These are phyloP conservation scores for Chaetomidium leptoderma DNA, from an alignment of 495 filamentous ascomycete genomes.

Conservation along the genomic window DNA sequence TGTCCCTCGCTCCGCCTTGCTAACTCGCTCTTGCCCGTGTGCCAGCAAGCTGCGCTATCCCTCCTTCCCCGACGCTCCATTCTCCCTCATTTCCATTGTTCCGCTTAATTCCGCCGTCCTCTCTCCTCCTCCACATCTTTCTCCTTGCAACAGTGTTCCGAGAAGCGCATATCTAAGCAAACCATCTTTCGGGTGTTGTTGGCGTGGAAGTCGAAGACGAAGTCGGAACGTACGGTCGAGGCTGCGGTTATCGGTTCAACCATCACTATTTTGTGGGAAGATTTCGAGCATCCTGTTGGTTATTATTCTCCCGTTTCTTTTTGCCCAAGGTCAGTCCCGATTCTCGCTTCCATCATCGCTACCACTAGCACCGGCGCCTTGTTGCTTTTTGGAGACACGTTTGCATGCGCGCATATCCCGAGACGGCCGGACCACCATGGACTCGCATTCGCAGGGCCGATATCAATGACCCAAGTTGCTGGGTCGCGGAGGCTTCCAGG, in stretches of 20 bases:
- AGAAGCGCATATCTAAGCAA: constrained; percentile 15
- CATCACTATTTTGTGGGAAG: neutral
- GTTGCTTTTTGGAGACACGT: constrained; percentile 2
- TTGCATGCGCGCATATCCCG: constrained; percentile 12
- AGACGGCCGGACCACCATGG: neutral
- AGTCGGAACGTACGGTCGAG: constrained; percentile 10
- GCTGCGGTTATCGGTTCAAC: constrained; percentile 17
- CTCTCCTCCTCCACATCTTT: constrained; percentile 22
- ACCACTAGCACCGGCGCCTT: neutral
- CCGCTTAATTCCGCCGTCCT: constrained; percentile 27
- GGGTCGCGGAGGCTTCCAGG: neutral
- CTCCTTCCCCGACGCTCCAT: constrained; percentile 28
- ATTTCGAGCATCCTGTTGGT: neutral
- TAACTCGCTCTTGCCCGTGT: constrained; percentile 16
- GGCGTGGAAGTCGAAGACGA: constrained; percentile 24
- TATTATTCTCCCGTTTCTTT: constrained; percentile 2
- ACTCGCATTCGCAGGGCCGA: neutral
- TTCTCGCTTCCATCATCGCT: neutral
- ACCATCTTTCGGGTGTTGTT: constrained; percentile 33
- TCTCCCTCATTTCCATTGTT: constrained; percentile 27
- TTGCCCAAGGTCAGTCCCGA: constrained; percentile 24
- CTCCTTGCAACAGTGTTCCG: constrained; percentile 16
- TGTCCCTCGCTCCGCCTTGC: constrained; percentile 15
- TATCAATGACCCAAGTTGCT: neutral
- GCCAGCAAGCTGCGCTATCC: constrained; percentile 24